Percentiles rank a stretch among this genome's conserved stretches.
Evolutionary conservation across 225 moss, liverwort and hornwort species (phyloP).

Genomic region (Sphagnum tenellum): DNA sequence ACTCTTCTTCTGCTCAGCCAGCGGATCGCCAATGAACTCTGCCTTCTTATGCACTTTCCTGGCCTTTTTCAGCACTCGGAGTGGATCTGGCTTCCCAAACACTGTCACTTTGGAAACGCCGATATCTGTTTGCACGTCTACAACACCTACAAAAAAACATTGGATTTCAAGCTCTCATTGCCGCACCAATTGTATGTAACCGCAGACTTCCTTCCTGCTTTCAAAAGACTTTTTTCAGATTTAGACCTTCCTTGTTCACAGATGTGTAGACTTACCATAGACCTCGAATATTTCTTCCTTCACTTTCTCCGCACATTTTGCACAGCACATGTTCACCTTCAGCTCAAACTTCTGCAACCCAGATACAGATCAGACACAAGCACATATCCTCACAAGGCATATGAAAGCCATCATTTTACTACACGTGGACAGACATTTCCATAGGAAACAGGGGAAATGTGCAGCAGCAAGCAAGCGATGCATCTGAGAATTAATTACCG

Average conservation of each 20-base stretch:
- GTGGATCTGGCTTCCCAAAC: slow-evolving; percentile 30
- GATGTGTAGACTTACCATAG: slow-evolving; percentile 19
- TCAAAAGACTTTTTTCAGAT: neutral
- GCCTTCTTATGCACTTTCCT: slow-evolving; percentile 34
- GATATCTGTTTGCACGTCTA: slow-evolving; percentile 30
- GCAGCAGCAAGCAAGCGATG: too few relatives aligned
- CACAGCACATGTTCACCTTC: slow-evolving; percentile 40
- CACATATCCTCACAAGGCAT: too few relatives aligned
- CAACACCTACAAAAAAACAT: slow-evolving; percentile 27
- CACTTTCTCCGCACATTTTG: slow-evolving; percentile 42
- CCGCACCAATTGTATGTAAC: neutral
- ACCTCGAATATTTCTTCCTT: slow-evolving; percentile 32
- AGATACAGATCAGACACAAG: too few relatives aligned
- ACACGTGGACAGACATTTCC: too few relatives aligned
- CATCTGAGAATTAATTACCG: too few relatives aligned
- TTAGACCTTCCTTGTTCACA: neutral
- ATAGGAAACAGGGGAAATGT: too few relatives aligned
- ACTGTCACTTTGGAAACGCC: slow-evolving; percentile 28
- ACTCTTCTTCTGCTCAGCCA: slow-evolving; percentile 6
- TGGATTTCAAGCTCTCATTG: too few relatives aligned
- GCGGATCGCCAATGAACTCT: slow-evolving; percentile 19
- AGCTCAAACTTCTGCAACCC: slow-evolving; percentile 25
- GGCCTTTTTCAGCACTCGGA: slow-evolving; percentile 29
- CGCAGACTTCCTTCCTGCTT: neutral
- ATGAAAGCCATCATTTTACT: too few relatives aligned